Evolutionary conservation across 257 asterid genomes (phyloP).

Genomic region (Prunella vulgaris): DNA sequence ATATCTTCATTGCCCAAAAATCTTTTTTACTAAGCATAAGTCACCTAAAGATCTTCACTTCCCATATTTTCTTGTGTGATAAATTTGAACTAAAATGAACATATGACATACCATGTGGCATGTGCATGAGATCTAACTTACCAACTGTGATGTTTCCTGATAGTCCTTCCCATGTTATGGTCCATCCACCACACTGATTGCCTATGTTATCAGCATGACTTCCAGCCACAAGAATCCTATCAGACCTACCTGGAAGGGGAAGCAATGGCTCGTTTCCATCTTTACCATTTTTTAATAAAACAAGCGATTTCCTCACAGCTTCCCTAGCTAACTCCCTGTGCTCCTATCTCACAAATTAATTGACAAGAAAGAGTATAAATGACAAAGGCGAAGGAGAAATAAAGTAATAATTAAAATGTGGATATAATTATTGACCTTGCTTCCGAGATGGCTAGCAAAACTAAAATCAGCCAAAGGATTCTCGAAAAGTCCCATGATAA

Average conservation of each 20-base stretch:
- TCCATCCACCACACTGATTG: conserved; percentile 73
- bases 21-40: not conserved
- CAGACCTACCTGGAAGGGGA: conserved; percentile 42
- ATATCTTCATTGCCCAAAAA: too few relatives aligned
- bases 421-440: conserved; percentile 27
- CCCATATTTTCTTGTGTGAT: not conserved
- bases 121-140: conserved; percentile 10
- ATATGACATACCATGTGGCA: not conserved
- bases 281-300: conserved; percentile 64
- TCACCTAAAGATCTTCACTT: not conserved
- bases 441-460: conserved; percentile 40
- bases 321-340: conserved; percentile 74
- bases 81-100: not conserved
- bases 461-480: conserved; percentile 49
- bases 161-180: conserved; percentile 46
- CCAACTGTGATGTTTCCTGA: conserved; percentile 42
- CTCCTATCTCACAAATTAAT: conserved; percentile 33
- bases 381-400: not conserved
- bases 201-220: conserved; percentile 56
- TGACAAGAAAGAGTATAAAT: not conserved
- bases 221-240: conserved; percentile 51
- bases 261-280: conserved; percentile 33
- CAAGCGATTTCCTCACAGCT: conserved; percentile 76
- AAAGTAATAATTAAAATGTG: not conserved
- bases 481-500: conserved; percentile 60